These are phyloP conservation scores for Lathyrus aphaca DNA, from an alignment of 306 rosid species.

Conservation along the genomic window DNA sequence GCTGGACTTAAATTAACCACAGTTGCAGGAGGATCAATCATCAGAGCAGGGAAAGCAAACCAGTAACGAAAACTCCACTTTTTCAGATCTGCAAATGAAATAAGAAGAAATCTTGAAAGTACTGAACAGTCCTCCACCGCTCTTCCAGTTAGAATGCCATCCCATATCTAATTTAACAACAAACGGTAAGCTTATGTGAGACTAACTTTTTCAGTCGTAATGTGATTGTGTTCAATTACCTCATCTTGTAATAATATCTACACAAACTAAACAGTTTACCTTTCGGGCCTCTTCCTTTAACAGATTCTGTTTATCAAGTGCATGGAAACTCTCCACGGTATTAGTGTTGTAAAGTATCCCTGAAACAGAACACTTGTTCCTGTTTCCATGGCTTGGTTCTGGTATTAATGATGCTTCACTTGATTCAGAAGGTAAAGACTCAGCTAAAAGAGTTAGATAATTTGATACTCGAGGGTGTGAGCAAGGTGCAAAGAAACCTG, in stretches of 20 bases:
- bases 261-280: constrained; percentile 47
- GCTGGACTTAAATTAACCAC: constrained; percentile 74
- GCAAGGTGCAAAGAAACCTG: constrained; percentile 94
- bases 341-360: constrained; percentile 86
- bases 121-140: constrained; percentile 82
- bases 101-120: constrained; percentile 81
- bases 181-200: constrained; percentile 30
- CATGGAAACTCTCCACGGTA: constrained; percentile 75
- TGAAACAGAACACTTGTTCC: constrained; percentile 77
- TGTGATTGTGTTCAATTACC: constrained; percentile 5
- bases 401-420: constrained; percentile 50
- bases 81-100: constrained; percentile 94
- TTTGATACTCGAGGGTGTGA: constrained; percentile 85
- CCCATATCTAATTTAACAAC: constrained; percentile 74
- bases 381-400: constrained; percentile 59
- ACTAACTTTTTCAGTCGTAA: constrained; percentile 8
- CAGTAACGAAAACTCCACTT: constrained; percentile 87
- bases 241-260: constrained; percentile 5
- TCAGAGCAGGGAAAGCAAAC: constrained; percentile 94
- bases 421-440: constrained; percentile 78
- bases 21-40: constrained; percentile 87
- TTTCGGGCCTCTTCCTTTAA: constrained; percentile 74
- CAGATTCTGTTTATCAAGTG: constrained; percentile 67
- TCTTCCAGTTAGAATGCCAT: constrained; percentile 77
- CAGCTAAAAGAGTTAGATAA: constrained; percentile 71